Conservation (phyloP, 2,329 filamentous ascomycete species). For the Pseudogymnoascus verrucosus region DNA sequence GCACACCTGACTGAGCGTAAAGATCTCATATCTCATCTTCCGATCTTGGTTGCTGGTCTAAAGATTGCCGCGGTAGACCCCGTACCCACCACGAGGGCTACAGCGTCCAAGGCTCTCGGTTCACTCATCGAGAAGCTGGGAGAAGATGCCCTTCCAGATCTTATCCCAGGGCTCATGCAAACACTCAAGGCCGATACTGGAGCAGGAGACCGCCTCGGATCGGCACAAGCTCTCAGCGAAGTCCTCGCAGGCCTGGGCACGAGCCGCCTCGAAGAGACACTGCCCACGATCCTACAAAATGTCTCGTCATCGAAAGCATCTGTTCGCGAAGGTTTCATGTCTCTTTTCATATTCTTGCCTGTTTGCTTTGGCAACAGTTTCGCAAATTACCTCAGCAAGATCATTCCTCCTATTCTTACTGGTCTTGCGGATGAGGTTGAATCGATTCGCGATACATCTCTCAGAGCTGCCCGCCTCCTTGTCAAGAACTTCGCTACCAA, state of each 20-base stretch:
- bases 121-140: conserved; percentile 97
- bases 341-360: conserved; percentile 96
- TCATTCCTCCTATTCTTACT: conserved; percentile 89
- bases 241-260: conserved; percentile 93
- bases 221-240: conserved; percentile 91
- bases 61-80: conserved; percentile 88
- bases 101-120: conserved; percentile 88
- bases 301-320: conserved; percentile 83
- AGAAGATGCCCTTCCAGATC: conserved; percentile 91
- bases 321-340: conserved; percentile 98
- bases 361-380: conserved; percentile 99
- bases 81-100: conserved; percentile 91
- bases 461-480: conserved; percentile 84
- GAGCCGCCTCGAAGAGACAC: conserved; percentile 82
- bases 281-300: conserved; percentile 94
- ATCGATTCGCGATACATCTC: conserved; percentile 91
- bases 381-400: conserved; percentile 86
- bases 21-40: conserved; percentile 83
- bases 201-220: conserved; percentile 90
- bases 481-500: conserved; percentile 98
- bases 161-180: conserved; percentile 95
- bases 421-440: conserved; percentile 94
- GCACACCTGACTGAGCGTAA: conserved; percentile 95
- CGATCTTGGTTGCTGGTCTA: conserved; percentile 83
- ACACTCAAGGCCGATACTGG: conserved; percentile 96